Evolutionary conservation across 257 asterid genomes (phyloP).

Genomic region (Solanum microdontum): DNA sequence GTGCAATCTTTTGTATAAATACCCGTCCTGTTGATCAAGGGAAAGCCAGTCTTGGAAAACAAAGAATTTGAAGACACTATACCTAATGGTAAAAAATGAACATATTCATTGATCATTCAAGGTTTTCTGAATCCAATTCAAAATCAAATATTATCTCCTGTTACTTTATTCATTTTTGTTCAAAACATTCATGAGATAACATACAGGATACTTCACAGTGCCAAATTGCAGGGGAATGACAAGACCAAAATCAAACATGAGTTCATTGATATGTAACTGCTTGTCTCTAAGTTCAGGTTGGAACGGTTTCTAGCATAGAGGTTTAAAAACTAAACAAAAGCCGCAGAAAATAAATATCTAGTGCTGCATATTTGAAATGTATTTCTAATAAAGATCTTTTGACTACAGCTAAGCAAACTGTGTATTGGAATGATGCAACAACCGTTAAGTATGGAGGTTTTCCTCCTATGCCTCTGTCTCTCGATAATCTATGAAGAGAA

Average conservation of each 20-base stretch:
- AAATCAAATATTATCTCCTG: background rate
- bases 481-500: conserved; percentile 37
- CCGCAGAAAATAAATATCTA: background rate
- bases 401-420: background rate
- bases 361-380: background rate
- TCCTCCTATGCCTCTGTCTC: conserved; percentile 44
- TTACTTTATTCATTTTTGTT: background rate
- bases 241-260: background rate
- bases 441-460: conserved; percentile 70
- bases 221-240: background rate
- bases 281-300: background rate
- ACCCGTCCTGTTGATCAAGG: background rate
- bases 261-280: background rate
- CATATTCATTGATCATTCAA: background rate
- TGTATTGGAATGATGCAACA: background rate
- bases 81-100: background rate
- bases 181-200: background rate
- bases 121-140: background rate
- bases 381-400: background rate
- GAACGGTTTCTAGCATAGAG: background rate
- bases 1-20: background rate
- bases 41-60: background rate
- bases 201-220: background rate
- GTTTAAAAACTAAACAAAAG: background rate
- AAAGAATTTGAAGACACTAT: background rate